Evolutionary conservation across 345 rosid genomes (phyloP).

Genomic region (Triadica sebifera): DNA sequence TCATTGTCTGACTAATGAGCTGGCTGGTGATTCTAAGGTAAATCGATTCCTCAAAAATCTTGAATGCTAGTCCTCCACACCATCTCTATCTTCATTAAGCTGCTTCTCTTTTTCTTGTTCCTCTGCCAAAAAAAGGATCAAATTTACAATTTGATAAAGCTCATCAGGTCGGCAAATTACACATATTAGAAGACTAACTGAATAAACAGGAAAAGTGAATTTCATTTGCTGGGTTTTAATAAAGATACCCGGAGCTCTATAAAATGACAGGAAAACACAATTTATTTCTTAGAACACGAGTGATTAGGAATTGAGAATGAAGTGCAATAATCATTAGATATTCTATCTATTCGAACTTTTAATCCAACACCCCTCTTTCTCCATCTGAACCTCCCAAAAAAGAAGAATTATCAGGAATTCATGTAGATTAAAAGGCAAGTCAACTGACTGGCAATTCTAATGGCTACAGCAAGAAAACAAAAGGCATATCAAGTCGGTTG

Average conservation of each 20-base stretch:
- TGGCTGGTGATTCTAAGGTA: neutral
- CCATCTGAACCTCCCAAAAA: neutral
- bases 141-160: neutral
- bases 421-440: neutral
- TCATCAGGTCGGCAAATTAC: neutral
- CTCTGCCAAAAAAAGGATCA: slow-evolving; percentile 36
- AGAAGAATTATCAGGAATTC: neutral
- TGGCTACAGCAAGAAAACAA: neutral
- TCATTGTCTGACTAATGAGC: neutral
- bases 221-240: neutral
- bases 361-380: neutral
- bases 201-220: neutral
- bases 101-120: slow-evolving; percentile 63
- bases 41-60: neutral
- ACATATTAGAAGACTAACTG: neutral
- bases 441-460: neutral
- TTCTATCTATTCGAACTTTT: neutral
- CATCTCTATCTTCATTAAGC: slow-evolving; percentile 37
- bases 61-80: slow-evolving; percentile 28
- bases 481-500: neutral
- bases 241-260: neutral
- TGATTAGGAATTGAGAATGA: neutral
- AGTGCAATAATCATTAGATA: neutral
- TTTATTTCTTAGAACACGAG: neutral
- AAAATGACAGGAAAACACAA: neutral